Evolutionary conservation across 192 early-diverging fungal genomes (phyloP).

Genomic region (Haplosporangium gracile): DNA sequence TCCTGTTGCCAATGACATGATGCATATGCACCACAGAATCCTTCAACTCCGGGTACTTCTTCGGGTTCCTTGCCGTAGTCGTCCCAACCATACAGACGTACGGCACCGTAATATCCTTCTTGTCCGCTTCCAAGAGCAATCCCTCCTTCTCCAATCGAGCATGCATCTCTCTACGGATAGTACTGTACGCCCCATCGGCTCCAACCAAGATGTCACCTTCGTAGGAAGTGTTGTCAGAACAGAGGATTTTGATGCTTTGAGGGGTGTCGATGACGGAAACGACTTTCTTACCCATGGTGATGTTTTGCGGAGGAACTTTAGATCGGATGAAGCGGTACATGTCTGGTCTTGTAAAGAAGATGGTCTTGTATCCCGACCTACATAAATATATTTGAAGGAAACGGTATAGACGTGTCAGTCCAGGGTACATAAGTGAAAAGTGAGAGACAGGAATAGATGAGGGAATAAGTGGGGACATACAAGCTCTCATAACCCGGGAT

Average conservation of each 20-base stretch:
- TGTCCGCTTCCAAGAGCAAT: background rate
- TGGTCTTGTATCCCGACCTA: background rate
- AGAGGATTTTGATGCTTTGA: background rate
- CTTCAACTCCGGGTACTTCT: background rate
- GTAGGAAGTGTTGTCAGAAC: background rate
- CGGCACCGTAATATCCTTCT: background rate
- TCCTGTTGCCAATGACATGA: background rate
- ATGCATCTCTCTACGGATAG: background rate
- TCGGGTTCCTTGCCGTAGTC: background rate
- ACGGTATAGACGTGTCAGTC: background rate
- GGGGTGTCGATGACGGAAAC: background rate
- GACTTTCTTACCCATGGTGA: constrained; percentile 1
- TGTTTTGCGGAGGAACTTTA: background rate
- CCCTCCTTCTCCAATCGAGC: background rate
- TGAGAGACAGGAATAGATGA: background rate
- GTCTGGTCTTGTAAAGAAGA: background rate
- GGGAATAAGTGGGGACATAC: background rate
- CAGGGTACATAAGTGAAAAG: background rate
- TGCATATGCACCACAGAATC: background rate
- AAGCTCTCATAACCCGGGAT: background rate
- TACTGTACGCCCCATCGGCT: background rate
- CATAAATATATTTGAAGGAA: background rate
- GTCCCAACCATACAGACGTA: background rate
- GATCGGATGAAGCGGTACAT: background rate
- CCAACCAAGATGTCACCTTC: background rate